phyloP scores from a whole-genome alignment of 2,329 filamentous ascomycete genomes.

The Exophiala lecanii-corni region DNA sequence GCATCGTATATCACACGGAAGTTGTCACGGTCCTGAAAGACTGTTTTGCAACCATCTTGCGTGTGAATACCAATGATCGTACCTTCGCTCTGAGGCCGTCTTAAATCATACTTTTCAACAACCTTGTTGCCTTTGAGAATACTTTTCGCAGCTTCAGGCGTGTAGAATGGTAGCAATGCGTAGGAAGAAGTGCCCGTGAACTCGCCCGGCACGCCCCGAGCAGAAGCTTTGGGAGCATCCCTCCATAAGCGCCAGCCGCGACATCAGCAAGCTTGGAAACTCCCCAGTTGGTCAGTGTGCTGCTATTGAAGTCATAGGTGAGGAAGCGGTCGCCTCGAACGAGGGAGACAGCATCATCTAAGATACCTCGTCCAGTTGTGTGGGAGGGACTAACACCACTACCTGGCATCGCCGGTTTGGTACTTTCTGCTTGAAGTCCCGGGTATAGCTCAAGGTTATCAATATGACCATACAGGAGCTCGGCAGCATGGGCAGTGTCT shows the following conservation, averaged over 20 bases:
- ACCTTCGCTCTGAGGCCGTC: constrained; percentile 38
- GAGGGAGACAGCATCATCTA: constrained; percentile 46
- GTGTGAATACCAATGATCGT: constrained; percentile 47
- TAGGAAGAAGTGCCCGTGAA: constrained; percentile 49
- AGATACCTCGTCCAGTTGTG: constrained; percentile 43
- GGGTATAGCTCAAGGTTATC: constrained; percentile 49
- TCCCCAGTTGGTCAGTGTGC: constrained; percentile 49
- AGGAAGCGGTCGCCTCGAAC: constrained; percentile 45
- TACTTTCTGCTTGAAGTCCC: constrained; percentile 47
- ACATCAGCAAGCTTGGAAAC: constrained; percentile 40
- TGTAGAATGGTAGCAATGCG: constrained; percentile 49
- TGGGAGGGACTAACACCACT: constrained; percentile 44
- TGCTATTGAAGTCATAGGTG: constrained; percentile 47
- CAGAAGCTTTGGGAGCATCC: constrained; percentile 42
- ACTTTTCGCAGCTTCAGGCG: constrained; percentile 43
- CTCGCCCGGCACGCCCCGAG: constrained; percentile 45
- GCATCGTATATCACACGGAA: constrained; percentile 48
- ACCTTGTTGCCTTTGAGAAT: constrained; percentile 46
- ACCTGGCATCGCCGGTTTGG: constrained; percentile 47
- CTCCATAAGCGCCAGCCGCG: constrained; percentile 41
- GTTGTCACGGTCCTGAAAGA: constrained; percentile 46
- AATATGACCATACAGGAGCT: constrained; percentile 40
- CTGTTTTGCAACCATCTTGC: constrained; percentile 46
- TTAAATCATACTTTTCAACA: constrained; percentile 44
- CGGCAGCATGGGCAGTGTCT: constrained; percentile 34